Evolutionary conservation across 805 yeast genomes (phyloP).

Genomic region (Zygosaccharomyces bisporus): DNA sequence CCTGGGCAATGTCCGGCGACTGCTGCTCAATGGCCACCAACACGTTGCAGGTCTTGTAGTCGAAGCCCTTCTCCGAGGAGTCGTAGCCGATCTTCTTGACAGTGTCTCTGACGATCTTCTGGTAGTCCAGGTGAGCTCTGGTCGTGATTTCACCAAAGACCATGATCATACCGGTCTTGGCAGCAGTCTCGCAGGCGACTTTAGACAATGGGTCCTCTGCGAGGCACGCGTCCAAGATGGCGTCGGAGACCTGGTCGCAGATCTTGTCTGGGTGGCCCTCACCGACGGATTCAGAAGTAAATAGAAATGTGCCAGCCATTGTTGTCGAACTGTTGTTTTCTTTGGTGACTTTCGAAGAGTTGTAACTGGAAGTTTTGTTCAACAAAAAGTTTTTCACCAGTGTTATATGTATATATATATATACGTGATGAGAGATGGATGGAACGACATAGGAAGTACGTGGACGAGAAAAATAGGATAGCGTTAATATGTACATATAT

Average conservation of each 20-base stretch:
- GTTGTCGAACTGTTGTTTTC: not conserved
- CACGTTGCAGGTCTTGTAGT: conserved; percentile 98
- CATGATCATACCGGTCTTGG: conserved; percentile 99
- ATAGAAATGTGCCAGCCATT: conserved; percentile 49
- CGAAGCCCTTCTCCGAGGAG: conserved; percentile 92
- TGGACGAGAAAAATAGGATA: not conserved
- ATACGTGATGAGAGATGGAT: too few relatives aligned
- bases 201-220: conserved; percentile 94
- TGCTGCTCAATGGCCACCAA: conserved; percentile 99
- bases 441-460: not conserved
- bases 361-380: not conserved
- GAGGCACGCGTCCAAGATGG: conserved; percentile 95
- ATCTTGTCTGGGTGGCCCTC: conserved; percentile 94
- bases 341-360: not conserved
- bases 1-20: conserved; percentile 98
- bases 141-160: conserved; percentile 99
- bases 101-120: conserved; percentile 96
- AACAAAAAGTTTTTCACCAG: conserved; percentile 4
- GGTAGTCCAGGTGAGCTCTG: conserved; percentile 91
- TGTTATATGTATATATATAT: conserved; percentile 1
- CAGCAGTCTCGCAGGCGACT: conserved; percentile 99
- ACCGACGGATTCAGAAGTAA: conserved; percentile 88
- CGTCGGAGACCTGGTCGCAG: conserved; percentile 99
- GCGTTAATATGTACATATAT: not conserved
- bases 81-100: conserved; percentile 98